Conservation (phyloP, 257 asterid species). For the Scutellaria baicalensis region DNA sequence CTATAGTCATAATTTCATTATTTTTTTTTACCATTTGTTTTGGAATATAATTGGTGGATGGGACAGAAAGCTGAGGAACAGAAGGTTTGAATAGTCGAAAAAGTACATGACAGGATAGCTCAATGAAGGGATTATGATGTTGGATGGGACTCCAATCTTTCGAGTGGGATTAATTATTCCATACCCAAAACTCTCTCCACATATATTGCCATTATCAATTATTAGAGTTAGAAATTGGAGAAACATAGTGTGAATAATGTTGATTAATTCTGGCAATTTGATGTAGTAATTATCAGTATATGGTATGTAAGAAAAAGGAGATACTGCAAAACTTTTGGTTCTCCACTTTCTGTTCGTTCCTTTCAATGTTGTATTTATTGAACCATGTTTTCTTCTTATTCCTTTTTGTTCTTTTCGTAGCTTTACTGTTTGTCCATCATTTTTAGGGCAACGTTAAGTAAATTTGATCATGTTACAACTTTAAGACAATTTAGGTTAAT, state of each 20-base stretch:
- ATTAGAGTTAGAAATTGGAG: neutral
- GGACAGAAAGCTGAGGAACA: constrained; percentile 91
- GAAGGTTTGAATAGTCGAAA: constrained; percentile 53
- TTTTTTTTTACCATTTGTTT: neutral
- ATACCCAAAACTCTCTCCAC: too few species aligned
- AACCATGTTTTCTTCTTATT: neutral
- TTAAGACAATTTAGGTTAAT: too few species aligned
- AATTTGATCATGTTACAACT: too few species aligned
- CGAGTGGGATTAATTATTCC: constrained; percentile 28
- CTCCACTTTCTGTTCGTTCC: constrained; percentile 37
- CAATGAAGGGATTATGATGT: constrained; percentile 44
- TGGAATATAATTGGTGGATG: constrained; percentile 50
- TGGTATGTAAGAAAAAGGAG: neutral
- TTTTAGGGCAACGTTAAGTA: too few species aligned
- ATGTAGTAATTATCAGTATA: neutral
- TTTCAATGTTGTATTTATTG: neutral
- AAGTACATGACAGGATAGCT: constrained; percentile 56
- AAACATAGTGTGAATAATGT: neutral
- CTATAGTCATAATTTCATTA: neutral
- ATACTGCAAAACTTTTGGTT: constrained; percentile 18
- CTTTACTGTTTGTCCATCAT: neutral
- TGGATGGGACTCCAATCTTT: constrained; percentile 39
- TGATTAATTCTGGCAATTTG: neutral
- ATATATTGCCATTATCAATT: neutral
- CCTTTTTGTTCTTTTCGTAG: neutral